These are phyloP conservation scores for Penicillium riverlandense DNA, from an alignment of 495 filamentous ascomycete genomes.

Conservation along the genomic window DNA sequence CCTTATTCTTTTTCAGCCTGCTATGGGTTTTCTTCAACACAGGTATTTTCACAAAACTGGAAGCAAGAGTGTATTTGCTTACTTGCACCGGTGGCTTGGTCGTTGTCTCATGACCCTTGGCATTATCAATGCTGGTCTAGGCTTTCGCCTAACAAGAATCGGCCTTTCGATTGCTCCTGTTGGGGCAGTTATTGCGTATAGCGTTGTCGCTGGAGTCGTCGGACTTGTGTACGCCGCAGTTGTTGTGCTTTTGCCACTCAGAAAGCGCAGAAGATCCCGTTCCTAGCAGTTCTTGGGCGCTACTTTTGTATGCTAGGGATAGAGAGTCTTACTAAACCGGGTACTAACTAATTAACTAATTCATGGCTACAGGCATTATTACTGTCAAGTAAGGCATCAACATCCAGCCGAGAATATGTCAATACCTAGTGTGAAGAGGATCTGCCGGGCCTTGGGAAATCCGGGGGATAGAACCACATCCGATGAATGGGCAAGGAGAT, in stretches of 20 bases:
- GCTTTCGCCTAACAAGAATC: conserved; percentile 42
- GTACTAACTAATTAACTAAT: too few relatives aligned
- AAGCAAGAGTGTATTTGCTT: conserved; percentile 45
- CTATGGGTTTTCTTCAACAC: conserved; percentile 60
- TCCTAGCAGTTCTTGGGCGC: too few relatives aligned
- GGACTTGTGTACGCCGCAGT: conserved; percentile 38
- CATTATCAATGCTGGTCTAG: conserved; percentile 65
- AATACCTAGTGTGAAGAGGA: too few relatives aligned
- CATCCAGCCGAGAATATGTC: too few relatives aligned
- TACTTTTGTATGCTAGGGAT: too few relatives aligned
- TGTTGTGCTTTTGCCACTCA: not conserved
- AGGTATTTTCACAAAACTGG: conserved; percentile 32
- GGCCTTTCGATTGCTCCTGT: conserved; percentile 7
- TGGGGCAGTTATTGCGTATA: conserved; percentile 49
- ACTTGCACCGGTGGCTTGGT: conserved; percentile 65
- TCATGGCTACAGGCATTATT: too few relatives aligned
- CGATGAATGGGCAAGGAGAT: too few relatives aligned
- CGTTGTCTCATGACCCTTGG: conserved; percentile 55
- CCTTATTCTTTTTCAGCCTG: conserved; percentile 56
- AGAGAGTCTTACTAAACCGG: too few relatives aligned
- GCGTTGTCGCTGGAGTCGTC: conserved; percentile 50
- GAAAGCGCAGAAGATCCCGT: too few relatives aligned
- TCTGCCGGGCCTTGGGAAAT: too few relatives aligned
- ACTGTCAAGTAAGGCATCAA: too few relatives aligned
- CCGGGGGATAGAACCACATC: too few relatives aligned